These are phyloP conservation scores for Skeletonema menzelii DNA, from an alignment of 108 stramenopile genomes.

Conservation along the genomic window DNA sequence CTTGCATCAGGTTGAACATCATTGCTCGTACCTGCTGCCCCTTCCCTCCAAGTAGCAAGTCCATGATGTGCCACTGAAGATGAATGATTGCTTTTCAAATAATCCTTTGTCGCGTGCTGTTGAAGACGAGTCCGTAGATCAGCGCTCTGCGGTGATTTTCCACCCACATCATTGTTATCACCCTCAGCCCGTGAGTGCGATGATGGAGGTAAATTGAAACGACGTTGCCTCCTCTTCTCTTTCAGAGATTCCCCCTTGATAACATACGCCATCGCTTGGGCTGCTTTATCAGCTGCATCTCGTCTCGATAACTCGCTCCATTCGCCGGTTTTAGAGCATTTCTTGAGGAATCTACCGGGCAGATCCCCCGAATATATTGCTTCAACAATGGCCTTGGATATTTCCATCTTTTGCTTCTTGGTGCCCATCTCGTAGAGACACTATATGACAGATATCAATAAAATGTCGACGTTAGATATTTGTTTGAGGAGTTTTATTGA, in stretches of 20 bases:
- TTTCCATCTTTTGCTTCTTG: too few relatives aligned
- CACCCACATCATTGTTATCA: not conserved
- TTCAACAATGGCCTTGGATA: too few relatives aligned
- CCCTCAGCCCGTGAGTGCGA: not conserved
- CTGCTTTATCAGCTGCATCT: too few relatives aligned
- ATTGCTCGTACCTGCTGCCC: not conserved
- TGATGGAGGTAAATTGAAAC: not conserved
- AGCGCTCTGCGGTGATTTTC: not conserved
- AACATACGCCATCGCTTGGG: not conserved
- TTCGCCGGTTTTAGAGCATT: too few relatives aligned
- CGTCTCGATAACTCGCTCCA: too few relatives aligned
- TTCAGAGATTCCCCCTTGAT: not conserved
- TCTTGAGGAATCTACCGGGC: too few relatives aligned
- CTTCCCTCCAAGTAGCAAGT: not conserved
- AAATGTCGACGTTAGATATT: too few relatives aligned
- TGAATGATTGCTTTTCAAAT: not conserved
- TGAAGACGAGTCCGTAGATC: not conserved
- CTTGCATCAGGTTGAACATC: not conserved
- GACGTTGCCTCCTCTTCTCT: not conserved
- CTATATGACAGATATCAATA: too few relatives aligned
- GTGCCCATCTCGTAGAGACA: too few relatives aligned
- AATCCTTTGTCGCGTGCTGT: not conserved
- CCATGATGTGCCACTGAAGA: not conserved
- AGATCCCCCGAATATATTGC: too few relatives aligned
- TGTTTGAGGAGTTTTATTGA: too few relatives aligned